Evolutionary conservation across 2,329 filamentous ascomycete genomes (phyloP), one percentile per base, ranked within the genome.

Genomic region (Phoma sp.): DNA sequence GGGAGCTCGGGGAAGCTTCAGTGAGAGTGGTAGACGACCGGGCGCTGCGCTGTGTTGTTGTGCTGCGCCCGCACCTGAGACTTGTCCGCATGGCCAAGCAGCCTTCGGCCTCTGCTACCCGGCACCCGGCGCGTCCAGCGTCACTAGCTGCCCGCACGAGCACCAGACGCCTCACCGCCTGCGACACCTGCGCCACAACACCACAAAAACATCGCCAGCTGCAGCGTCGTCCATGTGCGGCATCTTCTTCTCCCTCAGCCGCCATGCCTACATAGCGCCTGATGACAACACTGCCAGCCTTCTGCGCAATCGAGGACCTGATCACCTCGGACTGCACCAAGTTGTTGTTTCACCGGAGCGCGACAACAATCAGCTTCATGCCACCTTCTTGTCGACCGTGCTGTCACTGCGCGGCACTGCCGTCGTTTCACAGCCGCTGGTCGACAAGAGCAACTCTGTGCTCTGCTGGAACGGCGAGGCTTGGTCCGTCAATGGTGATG

Each of bases 391-490:
- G 11, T 95, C 93, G 6, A 96, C 92, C 0, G 93, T 99, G 0
- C 84, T 98, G n/a, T 87, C 92, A 4, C 80, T 99, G n/a, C 86
- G 95, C 64, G 93, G 93, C 21, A 83, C 86, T 42, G 80, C 84
- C 57, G 71, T 95, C 42, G 85, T 87, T 6, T 72, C 77, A 28
- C 95, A 98, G 73, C 95, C 95, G 2, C 83, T 96, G 4, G 74
- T 83, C 34, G 84, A 89, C 60, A 30, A 69, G 2, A 59, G 64
- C 0, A 82, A 82, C 4, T 91, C 88, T 1, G 79, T 91, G 1
- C 81, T 99, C 2, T 97, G 93, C 81, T 99, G 95, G 95, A 99
- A 99, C 69, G 95, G 95, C 36, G 95, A 99, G 73, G 93, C 92
- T 1, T 99, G 95, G 95, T 88, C 84, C 52, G 81, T 96, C 42